A percentile compares a stretch with the other conserved stretches of the same genome.
phyloP scores from a whole-genome alignment of 306 rosid genomes.

The Cucurbita ficifolia region DNA sequence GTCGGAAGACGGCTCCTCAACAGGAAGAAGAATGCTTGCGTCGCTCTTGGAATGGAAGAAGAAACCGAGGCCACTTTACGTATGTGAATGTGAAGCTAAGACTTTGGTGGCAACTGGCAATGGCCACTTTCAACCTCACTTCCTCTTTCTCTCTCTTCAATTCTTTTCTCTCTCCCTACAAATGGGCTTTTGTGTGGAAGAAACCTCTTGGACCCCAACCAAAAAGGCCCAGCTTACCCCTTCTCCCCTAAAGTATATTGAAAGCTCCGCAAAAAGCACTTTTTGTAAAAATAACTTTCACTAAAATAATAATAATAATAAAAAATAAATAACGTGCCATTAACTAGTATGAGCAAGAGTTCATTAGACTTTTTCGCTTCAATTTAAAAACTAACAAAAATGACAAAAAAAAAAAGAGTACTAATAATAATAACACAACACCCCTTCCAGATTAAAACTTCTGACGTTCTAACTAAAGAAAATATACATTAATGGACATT shows the following conservation, averaged over 20 bases:
- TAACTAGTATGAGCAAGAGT: no score
- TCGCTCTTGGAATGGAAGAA: background rate
- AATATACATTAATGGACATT: no score
- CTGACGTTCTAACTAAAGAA: no score
- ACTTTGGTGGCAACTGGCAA: background rate
- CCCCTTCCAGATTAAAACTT: no score
- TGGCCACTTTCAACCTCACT: slow-evolving; percentile 1
- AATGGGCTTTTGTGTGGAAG: background rate
- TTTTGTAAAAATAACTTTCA: no score
- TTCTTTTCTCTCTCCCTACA: background rate
- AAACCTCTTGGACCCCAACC: background rate
- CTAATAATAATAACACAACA: no score
- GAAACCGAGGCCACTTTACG: slow-evolving; percentile 1
- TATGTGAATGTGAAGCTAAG: slow-evolving; percentile 4
- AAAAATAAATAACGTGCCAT: no score
- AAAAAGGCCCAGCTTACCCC: background rate
- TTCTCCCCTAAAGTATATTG: background rate
- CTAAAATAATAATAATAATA: no score
- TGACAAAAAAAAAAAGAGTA: no score
- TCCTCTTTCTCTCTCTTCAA: background rate
- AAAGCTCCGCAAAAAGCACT: background rate
- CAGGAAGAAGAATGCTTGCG: background rate
- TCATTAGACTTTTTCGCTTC: no score
- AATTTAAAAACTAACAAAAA: no score
- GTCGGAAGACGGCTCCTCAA: background rate